phyloP scores from a whole-genome alignment of 2,329 filamentous ascomycete species.

The Aspergillus sp. region DNA sequence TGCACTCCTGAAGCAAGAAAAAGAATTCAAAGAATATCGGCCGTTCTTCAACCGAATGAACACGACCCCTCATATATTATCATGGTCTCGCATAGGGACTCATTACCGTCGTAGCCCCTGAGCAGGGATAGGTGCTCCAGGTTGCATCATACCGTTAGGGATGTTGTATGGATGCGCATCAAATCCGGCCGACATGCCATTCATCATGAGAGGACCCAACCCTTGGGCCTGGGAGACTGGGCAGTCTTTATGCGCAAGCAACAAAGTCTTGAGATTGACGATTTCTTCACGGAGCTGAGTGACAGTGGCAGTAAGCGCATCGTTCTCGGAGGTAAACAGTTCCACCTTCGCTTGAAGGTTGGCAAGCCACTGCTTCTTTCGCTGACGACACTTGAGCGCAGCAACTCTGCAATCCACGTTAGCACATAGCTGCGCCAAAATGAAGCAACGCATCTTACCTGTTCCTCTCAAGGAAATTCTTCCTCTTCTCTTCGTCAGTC shows the following conservation, averaged over 20 bases:
- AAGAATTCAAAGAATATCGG: no score
- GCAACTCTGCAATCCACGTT: conserved; percentile 70
- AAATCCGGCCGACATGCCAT: conserved; percentile 41
- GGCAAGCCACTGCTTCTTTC: conserved; percentile 98
- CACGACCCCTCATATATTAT: conserved; percentile 14
- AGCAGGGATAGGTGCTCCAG: conserved; percentile 35
- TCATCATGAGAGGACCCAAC: conserved; percentile 51
- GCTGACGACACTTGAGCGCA: conserved; percentile 92
- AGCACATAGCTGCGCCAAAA: background rate
- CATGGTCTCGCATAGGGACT: conserved; percentile 6
- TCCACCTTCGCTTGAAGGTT: conserved; percentile 95
- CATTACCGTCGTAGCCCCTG: conserved; percentile 40
- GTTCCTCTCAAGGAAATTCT: conserved; percentile 96
- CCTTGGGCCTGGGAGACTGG: conserved; percentile 87
- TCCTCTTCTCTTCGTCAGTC: conserved; percentile 97
- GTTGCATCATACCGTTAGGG: conserved; percentile 46
- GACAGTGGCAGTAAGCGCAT: conserved; percentile 80
- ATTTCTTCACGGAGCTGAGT: conserved; percentile 86
- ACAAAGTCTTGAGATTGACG: conserved; percentile 87
- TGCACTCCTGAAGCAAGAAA: background rate
- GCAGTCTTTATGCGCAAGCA: conserved; percentile 95
- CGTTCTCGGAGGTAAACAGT: conserved; percentile 87
- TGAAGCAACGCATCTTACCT: conserved; percentile 60
- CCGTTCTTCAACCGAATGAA: background rate
- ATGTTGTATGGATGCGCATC: conserved; percentile 48